Evolutionary conservation across 148 eudicot species (phyloP), one percentile per base, ranked within the genome.

Genomic region (Spergularia marina): DNA sequence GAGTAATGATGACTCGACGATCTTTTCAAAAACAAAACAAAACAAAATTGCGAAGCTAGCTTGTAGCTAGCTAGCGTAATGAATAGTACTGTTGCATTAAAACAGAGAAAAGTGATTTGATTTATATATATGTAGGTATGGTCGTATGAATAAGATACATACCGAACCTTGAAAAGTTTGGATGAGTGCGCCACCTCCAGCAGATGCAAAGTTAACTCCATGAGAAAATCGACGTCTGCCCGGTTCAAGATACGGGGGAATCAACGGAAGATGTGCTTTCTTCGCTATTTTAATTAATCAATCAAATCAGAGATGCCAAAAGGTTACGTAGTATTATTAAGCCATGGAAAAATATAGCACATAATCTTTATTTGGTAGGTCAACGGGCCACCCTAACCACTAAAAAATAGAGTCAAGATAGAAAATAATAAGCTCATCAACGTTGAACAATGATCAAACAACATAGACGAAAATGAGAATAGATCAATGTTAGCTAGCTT

Each of bases 181-280:
- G 62, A 74, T 81, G 6, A 88, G 85, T 30, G 87, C 87, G 23
- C 95, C 95, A 36, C 86, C 92, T 76, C 95, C 95, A 4, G 83
- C 86, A 8, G 92, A 90, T 14, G 95, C 95, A 74, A 90, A 88
- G 82, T 87, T 90, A 13, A 82, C 87, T 12, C 92, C 95, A 7
- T 80, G n/a, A 10, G 40, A 44, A 55, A 62, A 83, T 2, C 69
- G 68, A 56, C 60, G 74, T 23, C 17, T 76, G 9, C 83, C 74
- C 52, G 85, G 87, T 71, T 85, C 78, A 56, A 87, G 88, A 78
- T 73, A 88, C 4, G 95, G 84, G 1, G 76, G 84, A 73, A 84
- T 84, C 73, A 88, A 64, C 10, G 92, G 92, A 66, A 90, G 80
- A 56, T 79, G 66, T 2, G 92, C 92, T 13, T 74, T 75, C 59